Evolutionary conservation across 1,284 basidiomycete genomes (phyloP).

Genomic region (Ceratobasidium sp.): DNA sequence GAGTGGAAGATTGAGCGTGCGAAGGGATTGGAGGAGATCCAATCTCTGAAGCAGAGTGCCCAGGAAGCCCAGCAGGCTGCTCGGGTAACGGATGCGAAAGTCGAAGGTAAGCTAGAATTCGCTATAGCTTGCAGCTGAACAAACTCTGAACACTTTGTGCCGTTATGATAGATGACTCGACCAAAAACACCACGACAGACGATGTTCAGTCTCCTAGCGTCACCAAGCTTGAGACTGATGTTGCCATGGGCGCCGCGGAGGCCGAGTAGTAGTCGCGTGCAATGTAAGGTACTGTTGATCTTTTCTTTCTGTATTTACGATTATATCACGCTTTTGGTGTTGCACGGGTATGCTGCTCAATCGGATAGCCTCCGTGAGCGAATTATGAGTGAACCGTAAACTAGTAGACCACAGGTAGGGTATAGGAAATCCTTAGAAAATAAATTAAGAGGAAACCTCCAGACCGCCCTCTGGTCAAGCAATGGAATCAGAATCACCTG

Average conservation of each 20-base stretch:
- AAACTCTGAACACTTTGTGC: not conserved
- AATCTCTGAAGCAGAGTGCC: slow-evolving; percentile 68
- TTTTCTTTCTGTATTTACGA: slow-evolving; percentile 24
- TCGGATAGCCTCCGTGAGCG: not conserved
- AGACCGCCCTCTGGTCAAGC: not conserved
- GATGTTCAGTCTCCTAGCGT: not conserved
- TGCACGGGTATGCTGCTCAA: not conserved
- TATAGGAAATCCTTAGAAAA: not conserved
- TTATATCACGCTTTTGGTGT: slow-evolving; percentile 11
- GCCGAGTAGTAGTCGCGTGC: not conserved
- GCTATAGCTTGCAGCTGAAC: not conserved
- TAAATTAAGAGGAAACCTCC: not conserved
- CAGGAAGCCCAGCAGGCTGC: slow-evolving; percentile 58
- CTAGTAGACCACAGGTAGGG: not conserved
- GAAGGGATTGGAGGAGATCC: slow-evolving; percentile 69
- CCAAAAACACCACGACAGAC: not conserved
- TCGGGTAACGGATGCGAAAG: not conserved
- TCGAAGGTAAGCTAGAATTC: not conserved
- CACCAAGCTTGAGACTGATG: not conserved
- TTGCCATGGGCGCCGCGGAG: slow-evolving; percentile 25
- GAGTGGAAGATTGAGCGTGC: slow-evolving; percentile 69
- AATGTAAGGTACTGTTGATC: slow-evolving; percentile 32
- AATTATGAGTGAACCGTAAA: not conserved
- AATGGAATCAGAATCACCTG: not conserved
- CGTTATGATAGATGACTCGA: not conserved